phyloP scores from a whole-genome alignment of 495 filamentous ascomycete species.

The Xylaria nigripes region DNA sequence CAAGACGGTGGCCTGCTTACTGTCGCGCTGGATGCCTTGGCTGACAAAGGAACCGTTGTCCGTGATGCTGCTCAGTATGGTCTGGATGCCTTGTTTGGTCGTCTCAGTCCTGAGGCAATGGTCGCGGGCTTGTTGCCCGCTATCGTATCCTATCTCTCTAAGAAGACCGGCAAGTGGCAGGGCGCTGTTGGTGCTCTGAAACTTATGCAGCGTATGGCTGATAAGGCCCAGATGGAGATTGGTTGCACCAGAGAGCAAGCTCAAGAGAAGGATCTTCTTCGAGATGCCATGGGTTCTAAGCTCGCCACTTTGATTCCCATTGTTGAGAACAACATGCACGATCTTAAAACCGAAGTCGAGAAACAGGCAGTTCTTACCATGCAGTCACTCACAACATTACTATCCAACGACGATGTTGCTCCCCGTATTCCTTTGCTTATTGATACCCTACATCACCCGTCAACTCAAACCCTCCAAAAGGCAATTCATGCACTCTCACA shows the following conservation, averaged over 20 bases:
- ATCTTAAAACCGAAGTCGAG: conserved; percentile 82
- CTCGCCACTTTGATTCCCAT: conserved; percentile 86
- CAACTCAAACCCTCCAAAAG: conserved; percentile 78
- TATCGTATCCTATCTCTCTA: conserved; percentile 64
- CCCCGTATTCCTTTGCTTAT: conserved; percentile 89
- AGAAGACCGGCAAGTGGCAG: conserved; percentile 88
- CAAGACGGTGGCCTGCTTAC: conserved; percentile 68
- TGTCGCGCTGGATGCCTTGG: conserved; percentile 71
- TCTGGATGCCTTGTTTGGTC: conserved; percentile 75
- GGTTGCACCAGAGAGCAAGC: conserved; percentile 72
- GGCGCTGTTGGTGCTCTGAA: conserved; percentile 78
- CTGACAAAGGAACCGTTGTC: conserved; percentile 85
- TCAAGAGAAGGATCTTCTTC: conserved; percentile 73
- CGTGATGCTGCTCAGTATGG: conserved; percentile 91
- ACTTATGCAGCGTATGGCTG: conserved; percentile 81
- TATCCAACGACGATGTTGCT: conserved; percentile 94
- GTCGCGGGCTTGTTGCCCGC: conserved; percentile 71
- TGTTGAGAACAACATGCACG: conserved; percentile 90
- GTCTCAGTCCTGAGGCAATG: conserved; percentile 71
- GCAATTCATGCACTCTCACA: conserved; percentile 95
- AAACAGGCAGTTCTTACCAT: conserved; percentile 88
- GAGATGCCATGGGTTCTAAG: conserved; percentile 86
- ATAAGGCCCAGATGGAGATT: conserved; percentile 78
- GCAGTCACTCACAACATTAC: conserved; percentile 78
- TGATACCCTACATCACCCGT: conserved; percentile 91